Base-by-base conservation (phyloP, 2,329 filamentous ascomycete species). In the Colletotrichum acutatum region DNA sequence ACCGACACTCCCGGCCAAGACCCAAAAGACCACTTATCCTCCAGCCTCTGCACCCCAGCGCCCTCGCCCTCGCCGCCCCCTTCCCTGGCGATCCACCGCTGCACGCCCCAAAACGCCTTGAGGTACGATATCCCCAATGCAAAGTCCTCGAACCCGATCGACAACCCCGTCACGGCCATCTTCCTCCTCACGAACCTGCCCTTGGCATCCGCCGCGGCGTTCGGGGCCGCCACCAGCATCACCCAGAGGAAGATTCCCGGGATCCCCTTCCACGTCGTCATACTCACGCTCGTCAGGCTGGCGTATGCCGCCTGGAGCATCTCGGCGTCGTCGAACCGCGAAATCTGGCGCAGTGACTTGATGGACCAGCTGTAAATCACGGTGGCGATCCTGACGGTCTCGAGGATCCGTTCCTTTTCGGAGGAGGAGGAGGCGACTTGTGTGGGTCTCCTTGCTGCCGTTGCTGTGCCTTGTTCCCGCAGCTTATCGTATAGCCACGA, bases 171-270 rank as follows among this genome's bases (percentile, higher is more conserved):
- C 6, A 77, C 76, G 26, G 78, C 77, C 68, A 79, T 76, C 76
- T 80, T 78, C 54, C 78, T 76, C 65, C 80, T 77, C 56, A 81
- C 69, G 56, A 79, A 81, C 46, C 77, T 76, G 4, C 76, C 79
- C 66, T 78, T 75, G 26, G 75, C 67, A 54, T 76, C 77, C 56
- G 75, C 67, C 28, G 74, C 74, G 6, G 77, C 74, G 22, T 75
- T 79, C 12, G 79, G 78, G 28, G 74, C 75, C 5, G 76, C 76
- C 22, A 78, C 75, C 34, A 80, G 61, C 66, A 81, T 72, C 34
- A 81, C 68, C 79, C 79, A 81, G 26, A 80, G 71, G 62, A 80
- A 81, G 1, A 80, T 76, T 3, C 79, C 80, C 0, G 79, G 80
- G 3, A 78, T 77, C 22, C 67, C 60, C 66, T 80, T 81, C 80